Conservation (phyloP, 1,284 basidiomycete genomes). For the Malassezia sp. region DNA sequence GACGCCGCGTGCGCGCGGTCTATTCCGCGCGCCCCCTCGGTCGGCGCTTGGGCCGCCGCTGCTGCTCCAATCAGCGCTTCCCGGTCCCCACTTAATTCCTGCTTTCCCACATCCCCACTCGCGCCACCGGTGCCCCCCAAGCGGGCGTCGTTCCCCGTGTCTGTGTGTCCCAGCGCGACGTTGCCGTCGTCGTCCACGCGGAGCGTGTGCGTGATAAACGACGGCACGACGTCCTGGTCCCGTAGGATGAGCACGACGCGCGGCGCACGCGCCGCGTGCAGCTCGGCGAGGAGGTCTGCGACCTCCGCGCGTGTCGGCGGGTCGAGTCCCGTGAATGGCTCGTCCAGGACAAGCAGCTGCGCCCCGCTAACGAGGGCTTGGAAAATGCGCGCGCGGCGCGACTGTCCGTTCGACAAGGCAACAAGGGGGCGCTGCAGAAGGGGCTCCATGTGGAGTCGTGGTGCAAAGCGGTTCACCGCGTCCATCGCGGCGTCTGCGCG, state of each 20-base stretch:
- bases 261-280: conserved; percentile 52
- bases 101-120: not conserved
- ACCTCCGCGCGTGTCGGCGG: conserved; percentile 17
- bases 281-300: conserved; percentile 49
- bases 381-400: conserved; percentile 69
- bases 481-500: conserved; percentile 17
- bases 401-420: conserved; percentile 84
- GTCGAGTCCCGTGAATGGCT: conserved; percentile 31
- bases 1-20: too few relatives aligned
- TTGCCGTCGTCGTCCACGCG: conserved; percentile 52
- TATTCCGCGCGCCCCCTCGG: not conserved
- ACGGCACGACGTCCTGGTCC: conserved; percentile 66
- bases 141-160: too few relatives aligned
- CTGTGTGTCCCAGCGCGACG: conserved; percentile 49
- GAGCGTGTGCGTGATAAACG: conserved; percentile 68
- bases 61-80: too few relatives aligned
- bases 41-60: not conserved
- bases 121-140: not conserved
- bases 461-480: conserved; percentile 22
- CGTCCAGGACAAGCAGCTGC: conserved; percentile 50
- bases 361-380: conserved; percentile 60
- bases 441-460: conserved; percentile 25
- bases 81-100: too few relatives aligned
- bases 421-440: conserved; percentile 32
- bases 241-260: conserved; percentile 68